These are phyloP conservation scores for Dryas drummondii DNA, from an alignment of 306 rosid species.

Conservation along the genomic window DNA sequence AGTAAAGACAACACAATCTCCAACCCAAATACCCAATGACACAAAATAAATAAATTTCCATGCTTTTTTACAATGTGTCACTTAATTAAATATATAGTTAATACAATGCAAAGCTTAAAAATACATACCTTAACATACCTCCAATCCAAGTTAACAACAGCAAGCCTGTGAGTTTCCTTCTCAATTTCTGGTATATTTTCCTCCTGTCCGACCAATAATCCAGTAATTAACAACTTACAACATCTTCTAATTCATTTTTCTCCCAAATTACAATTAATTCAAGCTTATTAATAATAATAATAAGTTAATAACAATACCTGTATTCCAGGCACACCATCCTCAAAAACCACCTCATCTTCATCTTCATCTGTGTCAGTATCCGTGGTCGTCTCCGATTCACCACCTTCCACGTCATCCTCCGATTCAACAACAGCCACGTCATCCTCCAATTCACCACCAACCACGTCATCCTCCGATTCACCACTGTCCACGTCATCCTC, in stretches of 20 bases:
- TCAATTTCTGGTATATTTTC: conserved; percentile 54
- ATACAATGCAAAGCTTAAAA: neutral
- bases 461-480: conserved; percentile 17
- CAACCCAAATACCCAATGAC: neutral
- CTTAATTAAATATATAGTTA: neutral
- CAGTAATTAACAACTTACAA: neutral
- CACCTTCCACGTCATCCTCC: conserved; percentile 17
- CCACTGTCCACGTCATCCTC: conserved; percentile 5
- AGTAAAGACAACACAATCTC: neutral
- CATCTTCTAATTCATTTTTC: neutral
- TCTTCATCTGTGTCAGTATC: conserved; percentile 43
- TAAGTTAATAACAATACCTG: conserved; percentile 35
- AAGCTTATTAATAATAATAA: neutral
- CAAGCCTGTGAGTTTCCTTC: conserved; percentile 71
- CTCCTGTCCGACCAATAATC: conserved; percentile 34
- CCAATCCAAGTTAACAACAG: conserved; percentile 93
- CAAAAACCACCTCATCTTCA: conserved; percentile 30
- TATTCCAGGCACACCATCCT: conserved; percentile 39
- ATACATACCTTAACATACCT: conserved; percentile 67
- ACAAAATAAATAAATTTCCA: neutral
- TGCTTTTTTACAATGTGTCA: neutral
- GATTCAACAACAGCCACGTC: conserved; percentile 23
- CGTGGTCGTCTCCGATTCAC: conserved; percentile 31
- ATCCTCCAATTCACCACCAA: conserved; percentile 29
- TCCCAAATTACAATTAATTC: neutral